phyloP scores from a whole-genome alignment of 768 basidiomycete species.

The Trametes elegans region DNA sequence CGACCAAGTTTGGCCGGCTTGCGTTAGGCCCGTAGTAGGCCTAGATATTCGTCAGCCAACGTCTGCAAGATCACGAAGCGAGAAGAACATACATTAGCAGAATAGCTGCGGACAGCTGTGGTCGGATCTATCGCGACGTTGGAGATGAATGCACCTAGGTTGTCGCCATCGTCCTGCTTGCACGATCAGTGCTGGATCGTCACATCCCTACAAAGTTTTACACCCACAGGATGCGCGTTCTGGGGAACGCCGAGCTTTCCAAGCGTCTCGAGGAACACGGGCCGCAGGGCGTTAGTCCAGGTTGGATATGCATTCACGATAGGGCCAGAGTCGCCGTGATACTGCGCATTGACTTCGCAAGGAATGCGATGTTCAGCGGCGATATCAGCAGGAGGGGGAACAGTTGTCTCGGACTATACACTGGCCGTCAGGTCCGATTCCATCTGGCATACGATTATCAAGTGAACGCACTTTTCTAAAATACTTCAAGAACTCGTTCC shows the following conservation, averaged over 20 bases:
- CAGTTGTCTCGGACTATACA: constrained; percentile 1
- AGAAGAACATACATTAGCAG: neutral
- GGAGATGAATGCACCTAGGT: neutral
- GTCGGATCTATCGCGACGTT: neutral
- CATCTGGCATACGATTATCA: neutral
- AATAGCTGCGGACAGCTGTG: neutral
- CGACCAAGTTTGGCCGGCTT: neutral
- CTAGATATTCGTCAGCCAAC: neutral
- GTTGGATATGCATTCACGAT: constrained; percentile 18
- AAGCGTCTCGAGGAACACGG: constrained; percentile 7
- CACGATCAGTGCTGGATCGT: neutral
- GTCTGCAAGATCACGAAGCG: too few species aligned
- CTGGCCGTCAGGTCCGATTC: too few species aligned
- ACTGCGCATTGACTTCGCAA: neutral
- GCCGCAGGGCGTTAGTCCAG: constrained; percentile 10
- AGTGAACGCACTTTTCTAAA: constrained; percentile 20
- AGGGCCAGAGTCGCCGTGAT: constrained; percentile 21
- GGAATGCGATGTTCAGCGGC: neutral
- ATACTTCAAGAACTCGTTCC: constrained; percentile 24
- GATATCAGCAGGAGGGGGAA: neutral
- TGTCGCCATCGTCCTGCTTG: neutral
- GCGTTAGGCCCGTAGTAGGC: constrained; percentile 11
- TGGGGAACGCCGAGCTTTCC: constrained; percentile 15
- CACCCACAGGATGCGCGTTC: constrained; percentile 17
- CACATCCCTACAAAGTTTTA: too few species aligned